Percentiles rank a stretch among this genome's conserved stretches.
phyloP scores from a whole-genome alignment of 78 protist species.

The Polysphondylium violaceum region DNA sequence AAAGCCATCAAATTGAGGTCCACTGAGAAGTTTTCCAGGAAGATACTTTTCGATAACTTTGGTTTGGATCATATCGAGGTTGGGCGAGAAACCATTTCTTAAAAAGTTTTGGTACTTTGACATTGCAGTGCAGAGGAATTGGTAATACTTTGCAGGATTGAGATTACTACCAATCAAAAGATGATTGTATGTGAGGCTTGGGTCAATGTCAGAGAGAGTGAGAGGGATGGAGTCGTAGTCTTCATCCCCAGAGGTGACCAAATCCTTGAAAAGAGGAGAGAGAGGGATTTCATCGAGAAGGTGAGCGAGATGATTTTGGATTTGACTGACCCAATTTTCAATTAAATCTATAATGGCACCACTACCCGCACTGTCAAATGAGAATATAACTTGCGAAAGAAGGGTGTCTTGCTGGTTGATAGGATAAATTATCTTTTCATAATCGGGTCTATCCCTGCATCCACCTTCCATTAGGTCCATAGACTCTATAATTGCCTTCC shows the following conservation, averaged over 20 bases:
- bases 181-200: slow-evolving; percentile 21
- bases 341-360: slow-evolving; percentile 47
- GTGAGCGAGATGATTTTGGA: slow-evolving; percentile 1
- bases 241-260: neutral
- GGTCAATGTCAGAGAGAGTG: slow-evolving; percentile 29
- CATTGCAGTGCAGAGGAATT: slow-evolving; percentile 10
- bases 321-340: slow-evolving; percentile 27
- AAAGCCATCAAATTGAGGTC: no score
- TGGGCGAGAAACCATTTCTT: neutral
- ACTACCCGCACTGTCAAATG: neutral
- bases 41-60: slow-evolving; percentile 22
- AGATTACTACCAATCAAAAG: slow-evolving; percentile 41
- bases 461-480: slow-evolving; percentile 65
- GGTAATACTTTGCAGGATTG: slow-evolving; percentile 2
- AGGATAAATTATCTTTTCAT: slow-evolving; percentile 33
- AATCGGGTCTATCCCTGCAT: slow-evolving; percentile 45
- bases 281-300: neutral
- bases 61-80: neutral
- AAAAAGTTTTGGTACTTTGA: slow-evolving; percentile 44
- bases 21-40: slow-evolving; percentile 70
- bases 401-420: slow-evolving; percentile 33
- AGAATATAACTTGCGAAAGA: neutral
- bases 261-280: neutral
- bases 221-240: no score
- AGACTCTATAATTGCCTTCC: neutral